Base-by-base conservation (phyloP, 192 early-diverging fungal species). In the Coemansia sp. region DNA sequence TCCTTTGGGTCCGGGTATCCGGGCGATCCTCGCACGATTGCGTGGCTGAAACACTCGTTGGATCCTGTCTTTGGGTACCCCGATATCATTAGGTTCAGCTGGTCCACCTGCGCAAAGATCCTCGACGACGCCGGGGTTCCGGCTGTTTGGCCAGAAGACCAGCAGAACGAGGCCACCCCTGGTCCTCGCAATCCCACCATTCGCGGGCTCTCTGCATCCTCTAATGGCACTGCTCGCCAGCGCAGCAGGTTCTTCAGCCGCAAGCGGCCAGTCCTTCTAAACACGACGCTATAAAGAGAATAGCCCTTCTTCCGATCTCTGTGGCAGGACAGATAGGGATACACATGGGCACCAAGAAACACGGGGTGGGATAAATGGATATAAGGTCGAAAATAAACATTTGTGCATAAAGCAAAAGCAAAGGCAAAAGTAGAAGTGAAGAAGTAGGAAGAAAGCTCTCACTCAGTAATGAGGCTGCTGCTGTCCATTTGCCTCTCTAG, bases 51-150 rank as follows among this genome's bases (percentile, higher is more conserved):
- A 39, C 64, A 84, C 0, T 88, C 90, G 63, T 71, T 92, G 39
- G 94, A 97, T 63, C 83, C 77, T 0, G 87, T 99, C 4, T 99
- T 99, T 87, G 98, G 95, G 0, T 99, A 87, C 74, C 98, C 98
- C 0, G 87, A 85, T 10, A 77, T 98, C 32, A 90, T 97, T 11
- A 88, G 98, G 13, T 99, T 99, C 81, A 94, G 93, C 63, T 99
- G 98, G 96, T 85, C 90, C 1, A 99, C 98, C 16, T 88, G 88
- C 64, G 87, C 76, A 2, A 94, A 89, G 19, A 64, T 90, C 42
- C 73, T 97, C 40, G 86, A 91, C 13, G 87, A 90, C 19, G 37
- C 56, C 9, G 74, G 67, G 0, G 74, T 41, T 10, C 48, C 36
- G 9, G 71, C 76, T 4, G 61, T 58, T 0, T 82, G 79, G 79